Percentiles rank a stretch among this genome's conserved stretches.
Conservation (phyloP, 2,329 filamentous ascomycete species). For the Hypomyces rosellus region DNA sequence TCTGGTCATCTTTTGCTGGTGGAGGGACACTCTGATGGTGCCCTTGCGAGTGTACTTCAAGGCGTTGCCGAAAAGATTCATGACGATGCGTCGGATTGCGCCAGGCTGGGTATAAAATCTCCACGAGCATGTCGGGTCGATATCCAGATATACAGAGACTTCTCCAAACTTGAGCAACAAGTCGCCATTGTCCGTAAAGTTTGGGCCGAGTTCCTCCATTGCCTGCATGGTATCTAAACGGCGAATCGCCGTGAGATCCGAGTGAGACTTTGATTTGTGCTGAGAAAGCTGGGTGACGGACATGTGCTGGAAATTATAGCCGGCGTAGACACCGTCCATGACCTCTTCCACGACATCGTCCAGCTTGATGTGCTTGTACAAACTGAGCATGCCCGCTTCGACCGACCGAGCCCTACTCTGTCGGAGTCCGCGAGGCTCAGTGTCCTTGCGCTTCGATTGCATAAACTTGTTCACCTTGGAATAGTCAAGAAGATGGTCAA, state of each 20-base stretch:
- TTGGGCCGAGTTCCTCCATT: slow-evolving; percentile 17
- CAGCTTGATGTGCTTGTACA: slow-evolving; percentile 26
- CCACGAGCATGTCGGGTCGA: slow-evolving; percentile 44
- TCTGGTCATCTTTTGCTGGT: slow-evolving; percentile 13
- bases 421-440: slow-evolving; percentile 3
- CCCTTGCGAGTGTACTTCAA: slow-evolving; percentile 51
- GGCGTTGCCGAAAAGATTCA: slow-evolving; percentile 58
- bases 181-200: neutral
- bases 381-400: slow-evolving; percentile 15
- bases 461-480: slow-evolving; percentile 46
- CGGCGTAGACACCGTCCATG: slow-evolving; percentile 41
- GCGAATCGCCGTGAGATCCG: slow-evolving; percentile 15
- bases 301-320: slow-evolving; percentile 33
- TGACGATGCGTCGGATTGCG: slow-evolving; percentile 45
- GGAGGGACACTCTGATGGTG: slow-evolving; percentile 24
- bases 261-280: slow-evolving; percentile 5
- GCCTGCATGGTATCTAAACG: slow-evolving; percentile 37
- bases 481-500: slow-evolving; percentile 48
- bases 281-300: slow-evolving; percentile 18
- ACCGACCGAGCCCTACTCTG: slow-evolving; percentile 4
- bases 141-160: slow-evolving; percentile 22
- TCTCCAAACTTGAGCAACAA: slow-evolving; percentile 15
- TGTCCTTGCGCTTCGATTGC: slow-evolving; percentile 6
- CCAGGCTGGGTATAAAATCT: slow-evolving; percentile 49
- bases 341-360: slow-evolving; percentile 40